phyloP scores from a whole-genome alignment of 306 rosid species.

The Vigna radiata region DNA sequence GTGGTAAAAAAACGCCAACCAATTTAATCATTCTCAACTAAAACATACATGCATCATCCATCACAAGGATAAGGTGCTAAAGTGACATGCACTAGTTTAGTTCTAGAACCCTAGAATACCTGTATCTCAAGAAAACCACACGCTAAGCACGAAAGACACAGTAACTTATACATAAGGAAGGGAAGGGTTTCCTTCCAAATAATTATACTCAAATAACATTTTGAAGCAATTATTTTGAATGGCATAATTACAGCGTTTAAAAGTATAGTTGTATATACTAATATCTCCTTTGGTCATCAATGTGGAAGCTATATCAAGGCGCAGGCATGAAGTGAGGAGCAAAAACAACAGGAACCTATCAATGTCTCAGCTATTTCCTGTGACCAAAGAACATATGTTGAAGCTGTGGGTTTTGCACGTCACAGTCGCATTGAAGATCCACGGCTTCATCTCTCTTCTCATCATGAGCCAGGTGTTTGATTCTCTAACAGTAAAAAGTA shows the following conservation, averaged over 20 bases:
- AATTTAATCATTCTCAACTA: conserved; percentile 1
- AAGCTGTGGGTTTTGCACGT: conserved; percentile 29
- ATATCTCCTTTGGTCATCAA: conserved; percentile 46
- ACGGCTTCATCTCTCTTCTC: conserved; percentile 22
- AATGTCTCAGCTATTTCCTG: conserved; percentile 38
- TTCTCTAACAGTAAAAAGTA: conserved; percentile 52
- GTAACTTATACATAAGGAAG: conserved; percentile 55
- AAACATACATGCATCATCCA: conserved; percentile 12
- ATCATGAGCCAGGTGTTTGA: conserved; percentile 51
- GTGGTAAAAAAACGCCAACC: background rate
- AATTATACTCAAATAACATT: conserved; percentile 47
- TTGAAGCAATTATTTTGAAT: conserved; percentile 52
- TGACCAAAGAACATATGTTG: conserved; percentile 10
- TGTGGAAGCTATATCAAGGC: conserved; percentile 37
- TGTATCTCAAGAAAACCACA: conserved; percentile 48
- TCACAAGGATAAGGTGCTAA: background rate
- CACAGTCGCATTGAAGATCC: conserved; percentile 31
- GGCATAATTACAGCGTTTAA: conserved; percentile 46
- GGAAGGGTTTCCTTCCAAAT: conserved; percentile 63
- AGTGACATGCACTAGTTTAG: background rate
- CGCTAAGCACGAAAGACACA: conserved; percentile 42
- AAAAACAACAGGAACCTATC: conserved; percentile 35
- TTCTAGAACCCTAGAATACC: conserved; percentile 4
- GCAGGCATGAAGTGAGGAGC: conserved; percentile 42
- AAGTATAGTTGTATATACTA: conserved; percentile 46